phyloP scores from a whole-genome alignment of 2,329 filamentous ascomycete species.

The Colletotrichum neosansevieriae region DNA sequence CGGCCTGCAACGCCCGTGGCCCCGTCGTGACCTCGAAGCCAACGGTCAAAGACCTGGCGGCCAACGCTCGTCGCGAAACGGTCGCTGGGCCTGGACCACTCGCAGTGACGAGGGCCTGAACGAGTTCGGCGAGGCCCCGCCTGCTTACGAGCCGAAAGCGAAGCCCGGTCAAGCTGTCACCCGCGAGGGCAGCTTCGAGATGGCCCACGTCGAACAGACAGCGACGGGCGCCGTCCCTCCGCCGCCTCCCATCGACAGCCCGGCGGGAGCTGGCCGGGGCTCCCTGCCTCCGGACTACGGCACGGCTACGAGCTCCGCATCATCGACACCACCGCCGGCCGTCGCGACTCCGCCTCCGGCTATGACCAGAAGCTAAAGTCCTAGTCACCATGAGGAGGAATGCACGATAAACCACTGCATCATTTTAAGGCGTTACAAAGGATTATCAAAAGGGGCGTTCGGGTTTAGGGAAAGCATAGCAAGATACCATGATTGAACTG shows the following conservation, averaged over 20 bases:
- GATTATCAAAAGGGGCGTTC: conserved; percentile 22
- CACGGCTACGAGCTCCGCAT: conserved; percentile 30
- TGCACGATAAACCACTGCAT: not conserved
- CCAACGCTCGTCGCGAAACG: conserved; percentile 33
- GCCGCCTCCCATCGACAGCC: conserved; percentile 10
- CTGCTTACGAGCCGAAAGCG: conserved; percentile 63
- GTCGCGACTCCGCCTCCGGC: conserved; percentile 27
- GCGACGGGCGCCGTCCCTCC: conserved; percentile 15
- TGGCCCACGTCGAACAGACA: conserved; percentile 29
- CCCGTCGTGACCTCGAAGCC: conserved; percentile 43
- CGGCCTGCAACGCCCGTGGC: conserved; percentile 34
- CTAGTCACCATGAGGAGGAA: not conserved
- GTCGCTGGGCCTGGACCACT: conserved; percentile 43
- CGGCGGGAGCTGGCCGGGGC: conserved; percentile 13
- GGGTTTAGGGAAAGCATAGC: conserved; percentile 20
- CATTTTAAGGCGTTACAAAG: conserved; percentile 16
- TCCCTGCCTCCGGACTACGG: conserved; percentile 33
- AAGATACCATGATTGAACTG: conserved; percentile 37
- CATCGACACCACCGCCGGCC: conserved; percentile 26
- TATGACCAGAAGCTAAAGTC: conserved; percentile 19
- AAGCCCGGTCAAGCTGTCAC: conserved; percentile 43
- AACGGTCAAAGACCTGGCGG: conserved; percentile 27
- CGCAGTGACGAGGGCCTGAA: conserved; percentile 68
- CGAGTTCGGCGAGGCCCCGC: conserved; percentile 74
- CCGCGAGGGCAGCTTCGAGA: conserved; percentile 34